Percentiles rank a stretch among this genome's conserved stretches.
Conservation (phyloP, 257 asterid genomes). For the Solanum bulbocastanum region DNA sequence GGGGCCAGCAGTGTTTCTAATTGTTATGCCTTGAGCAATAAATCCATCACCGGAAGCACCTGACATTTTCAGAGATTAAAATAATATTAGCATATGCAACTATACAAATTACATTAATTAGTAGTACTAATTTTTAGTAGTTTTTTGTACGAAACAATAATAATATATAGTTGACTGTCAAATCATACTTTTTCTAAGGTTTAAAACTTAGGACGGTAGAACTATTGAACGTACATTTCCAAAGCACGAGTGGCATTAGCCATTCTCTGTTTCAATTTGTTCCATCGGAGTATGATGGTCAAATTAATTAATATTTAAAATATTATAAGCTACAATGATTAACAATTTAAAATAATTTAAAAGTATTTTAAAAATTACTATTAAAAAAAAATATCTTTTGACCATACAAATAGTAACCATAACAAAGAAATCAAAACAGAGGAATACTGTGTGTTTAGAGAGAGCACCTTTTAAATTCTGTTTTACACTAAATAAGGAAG, state of each 20-base stretch:
- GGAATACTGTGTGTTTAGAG: not conserved
- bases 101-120: not conserved
- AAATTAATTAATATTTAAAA: not conserved
- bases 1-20: conserved; percentile 76
- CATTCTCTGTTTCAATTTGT: not conserved
- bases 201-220: not conserved
- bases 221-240: not conserved
- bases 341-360: not conserved
- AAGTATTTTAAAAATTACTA: not conserved
- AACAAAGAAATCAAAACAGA: not conserved
- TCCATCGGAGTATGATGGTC: fast-evolving
- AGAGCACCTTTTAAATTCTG: not conserved
- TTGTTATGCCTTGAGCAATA: conserved; percentile 61
- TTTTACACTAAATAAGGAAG: not conserved
- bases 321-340: not conserved
- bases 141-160: not conserved
- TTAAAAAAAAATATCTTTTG: not conserved
- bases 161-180: not conserved
- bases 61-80: not conserved
- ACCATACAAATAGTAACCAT: not conserved
- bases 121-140: too few species aligned
- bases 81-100: not conserved
- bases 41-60: conserved; percentile 67
- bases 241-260: not conserved
- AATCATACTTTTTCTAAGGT: not conserved